Evolutionary conservation across 352 stramenopile species (phyloP), one percentile per base, ranked within the genome.

Genomic region (Achlya hypogyna): DNA sequence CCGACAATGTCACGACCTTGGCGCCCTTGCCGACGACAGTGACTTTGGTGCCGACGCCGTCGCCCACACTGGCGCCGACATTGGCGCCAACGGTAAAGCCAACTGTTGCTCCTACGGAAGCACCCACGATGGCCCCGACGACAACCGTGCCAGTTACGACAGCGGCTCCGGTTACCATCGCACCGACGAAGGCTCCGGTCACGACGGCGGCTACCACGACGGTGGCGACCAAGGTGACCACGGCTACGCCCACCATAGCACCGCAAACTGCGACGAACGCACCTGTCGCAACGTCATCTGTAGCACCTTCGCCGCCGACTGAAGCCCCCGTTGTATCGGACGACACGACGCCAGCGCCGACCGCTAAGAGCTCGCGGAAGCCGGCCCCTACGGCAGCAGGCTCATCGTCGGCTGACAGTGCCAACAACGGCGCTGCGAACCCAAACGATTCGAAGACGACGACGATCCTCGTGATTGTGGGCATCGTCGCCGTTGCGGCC

Each of bases 381-480:
- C 49, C 49, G 25, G n/a, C 18, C 18, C 18, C 42, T 49, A 49
- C 42, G 42, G 42, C 22, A 49, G 42, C 42, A 49, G 22, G 18
- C 42, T 49, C 25, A 8, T 56, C 49, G 49, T 56, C 49, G 49
- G 12, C 49, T 20, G 49, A 56, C 6, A 56, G 8, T 20, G 49
- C 31, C 31, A 56, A 56, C 31, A 56, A 56, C 31, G 49, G 49
- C 25, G 49, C 49, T 3, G 49, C 49, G 10, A 56, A 56, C 31
- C 12, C 49, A 1, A n/a, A 56, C 31, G 31, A 56, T 1, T 38
- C 49, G 10, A 56, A 35, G 31, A 56, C 49, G 49, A 56, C 49
- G 31, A 56, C 49, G 49, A 56, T 56, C 25, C 31, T 56, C 25
- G 49, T 56, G 8, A 56, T 56, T 20, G 31, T 56, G 25, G 49